Base-by-base conservation (phyloP, 345 rosid species). In the Anastatica hierochuntica region DNA sequence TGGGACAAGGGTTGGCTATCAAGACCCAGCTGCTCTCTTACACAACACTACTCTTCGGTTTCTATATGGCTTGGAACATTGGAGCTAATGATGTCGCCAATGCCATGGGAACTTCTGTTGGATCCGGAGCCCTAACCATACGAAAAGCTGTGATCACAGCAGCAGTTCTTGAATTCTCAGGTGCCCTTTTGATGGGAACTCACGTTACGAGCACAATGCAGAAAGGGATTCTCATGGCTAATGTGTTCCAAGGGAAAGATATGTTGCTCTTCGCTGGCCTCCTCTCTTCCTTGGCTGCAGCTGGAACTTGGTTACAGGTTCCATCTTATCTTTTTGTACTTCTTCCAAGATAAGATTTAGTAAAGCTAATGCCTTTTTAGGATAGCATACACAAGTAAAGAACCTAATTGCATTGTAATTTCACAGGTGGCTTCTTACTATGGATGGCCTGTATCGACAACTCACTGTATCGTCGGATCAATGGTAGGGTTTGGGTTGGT, bases 231-330 rank as follows among this genome's bases (percentile, higher is more conserved):
- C 70, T 92, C 13, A 84, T 83, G 63, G 77, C 95, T 47, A 76
- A 75, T 71, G 88, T 87, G 61, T 92, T 92, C 74, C 85, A 83
- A 41, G 98, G 98, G 62, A 87, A 77, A 70, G 80, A 84, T 55
- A 77, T 68, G 53, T 74, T 92, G 68, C 95, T 88, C 39, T 83
- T 92, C 16, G 75, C 94, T 45, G 95, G 98, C 6, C 72, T 90
- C 52, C 79, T 90, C 26, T 84, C 94, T 72, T 84, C 88, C 40
- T 61, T 92, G 15, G 96, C 88, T 54, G 94, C 96, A 15, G 96
- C 96, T 66, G 95, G 96, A 43, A 81, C 96, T 74, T 92, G 98
- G 95, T 67, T 92, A 71, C 96, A 92, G 98, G 96, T n/a, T n/a
- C n/a, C n/a, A n/a, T n/a, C n/a, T n/a, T n/a, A n/a, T n/a, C n/a